Percentiles rank a stretch among this genome's conserved stretches.
Conservation (phyloP, 345 rosid species). For the Eucalyptus cloeziana region DNA sequence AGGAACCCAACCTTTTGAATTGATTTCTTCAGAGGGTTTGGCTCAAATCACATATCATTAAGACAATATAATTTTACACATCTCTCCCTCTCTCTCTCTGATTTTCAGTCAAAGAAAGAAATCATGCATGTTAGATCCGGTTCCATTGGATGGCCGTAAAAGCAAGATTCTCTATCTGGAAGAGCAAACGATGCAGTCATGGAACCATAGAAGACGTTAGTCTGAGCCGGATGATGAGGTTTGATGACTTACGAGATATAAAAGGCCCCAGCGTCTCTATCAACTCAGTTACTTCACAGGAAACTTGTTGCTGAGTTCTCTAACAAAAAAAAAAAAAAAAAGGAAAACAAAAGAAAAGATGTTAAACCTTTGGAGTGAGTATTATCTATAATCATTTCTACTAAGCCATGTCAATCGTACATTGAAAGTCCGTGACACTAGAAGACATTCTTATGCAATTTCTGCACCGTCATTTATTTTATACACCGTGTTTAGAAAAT, state of each 20-base stretch:
- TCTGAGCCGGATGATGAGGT: background rate
- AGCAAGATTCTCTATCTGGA: background rate
- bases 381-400: background rate
- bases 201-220: background rate
- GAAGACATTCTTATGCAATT: background rate
- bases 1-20: background rate
- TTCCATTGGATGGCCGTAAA: background rate
- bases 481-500: background rate
- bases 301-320: background rate
- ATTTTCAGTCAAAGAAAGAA: background rate
- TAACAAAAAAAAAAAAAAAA: background rate
- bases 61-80: background rate
- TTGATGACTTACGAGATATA: background rate
- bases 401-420: background rate
- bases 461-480: background rate
- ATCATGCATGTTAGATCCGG: background rate
- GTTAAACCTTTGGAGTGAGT: background rate
- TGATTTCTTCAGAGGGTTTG: background rate
- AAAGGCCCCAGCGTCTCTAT: background rate
- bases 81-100: background rate
- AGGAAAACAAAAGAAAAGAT: background rate
- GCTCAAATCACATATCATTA: background rate
- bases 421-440: background rate
- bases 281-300: background rate
- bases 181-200: background rate